A percentile compares a stretch with the other conserved stretches of the same genome.
These are phyloP conservation scores for Rhypophila decipiens DNA, from an alignment of 495 filamentous ascomycete species.

Conservation along the genomic window DNA sequence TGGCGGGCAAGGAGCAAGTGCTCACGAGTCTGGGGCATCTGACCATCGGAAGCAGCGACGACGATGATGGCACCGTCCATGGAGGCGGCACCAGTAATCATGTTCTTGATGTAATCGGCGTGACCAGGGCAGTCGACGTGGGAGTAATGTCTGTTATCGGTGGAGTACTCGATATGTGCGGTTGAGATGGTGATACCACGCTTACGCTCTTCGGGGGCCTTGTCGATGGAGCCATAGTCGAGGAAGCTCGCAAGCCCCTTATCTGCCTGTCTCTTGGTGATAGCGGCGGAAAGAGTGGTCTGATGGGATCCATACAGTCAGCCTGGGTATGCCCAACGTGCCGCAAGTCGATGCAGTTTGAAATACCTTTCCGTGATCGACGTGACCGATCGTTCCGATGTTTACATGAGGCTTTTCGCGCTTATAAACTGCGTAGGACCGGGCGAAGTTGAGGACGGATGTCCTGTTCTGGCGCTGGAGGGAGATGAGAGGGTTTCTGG, in stretches of 20 bases:
- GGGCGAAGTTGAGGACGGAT: conserved; percentile 57
- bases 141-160: conserved; percentile 87
- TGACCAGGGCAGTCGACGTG: conserved; percentile 99
- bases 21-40: conserved; percentile 99
- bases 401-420: conserved; percentile 96
- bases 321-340: too few species aligned
- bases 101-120: conserved; percentile 99
- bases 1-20: conserved; percentile 96
- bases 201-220: conserved; percentile 97
- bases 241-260: conserved; percentile 92
- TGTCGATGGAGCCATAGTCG: conserved; percentile 96
- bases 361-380: conserved; percentile 98
- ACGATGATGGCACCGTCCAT: conserved; percentile 99
- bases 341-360: too few species aligned
- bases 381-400: conserved; percentile 99
- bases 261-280: conserved; percentile 91
- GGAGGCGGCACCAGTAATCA: conserved; percentile 95
- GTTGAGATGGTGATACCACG: conserved; percentile 99
- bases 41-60: conserved; percentile 95
- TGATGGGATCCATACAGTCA: too few species aligned
- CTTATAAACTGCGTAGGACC: conserved; percentile 77
- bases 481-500: conserved; percentile 59
- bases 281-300: conserved; percentile 96
- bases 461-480: conserved; percentile 58
- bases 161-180: conserved; percentile 96